Conservation (phyloP, 2,329 filamentous ascomycete genomes). For the Pestalotiopsis sp. region DNA sequence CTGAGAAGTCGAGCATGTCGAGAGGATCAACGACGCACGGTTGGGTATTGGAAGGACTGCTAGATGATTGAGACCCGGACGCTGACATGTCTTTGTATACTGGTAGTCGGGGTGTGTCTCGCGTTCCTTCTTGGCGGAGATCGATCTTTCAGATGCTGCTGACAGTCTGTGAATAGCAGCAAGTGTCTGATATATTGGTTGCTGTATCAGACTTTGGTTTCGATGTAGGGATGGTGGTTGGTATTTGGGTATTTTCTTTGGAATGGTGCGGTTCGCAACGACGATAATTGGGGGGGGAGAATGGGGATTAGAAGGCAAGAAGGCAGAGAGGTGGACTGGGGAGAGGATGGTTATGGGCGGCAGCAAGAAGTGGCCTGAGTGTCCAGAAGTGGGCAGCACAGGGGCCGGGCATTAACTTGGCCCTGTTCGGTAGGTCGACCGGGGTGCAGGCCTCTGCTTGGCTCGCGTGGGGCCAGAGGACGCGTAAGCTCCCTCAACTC, state of each 20-base stretch:
- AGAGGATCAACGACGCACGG: slow-evolving; percentile 47
- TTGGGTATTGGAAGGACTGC: slow-evolving; percentile 20
- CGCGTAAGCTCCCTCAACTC: slow-evolving; percentile 13
- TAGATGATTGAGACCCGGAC: slow-evolving; percentile 11
- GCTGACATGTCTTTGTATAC: slow-evolving; percentile 13
- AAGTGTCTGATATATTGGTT: slow-evolving; percentile 11
- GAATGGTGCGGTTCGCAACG: neutral
- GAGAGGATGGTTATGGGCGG: slow-evolving; percentile 9
- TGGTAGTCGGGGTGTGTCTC: neutral
- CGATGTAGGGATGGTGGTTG: neutral
- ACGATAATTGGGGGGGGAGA: neutral
- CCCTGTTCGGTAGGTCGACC: slow-evolving; percentile 14
- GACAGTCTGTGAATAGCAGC: slow-evolving; percentile 9
- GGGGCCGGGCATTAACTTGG: slow-evolving; percentile 12
- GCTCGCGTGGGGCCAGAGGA: slow-evolving; percentile 10
- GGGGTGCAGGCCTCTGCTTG: slow-evolving; percentile 9
- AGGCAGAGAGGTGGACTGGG: slow-evolving; percentile 7
- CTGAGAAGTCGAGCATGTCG: slow-evolving; percentile 63
- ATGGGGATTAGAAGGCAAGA: slow-evolving; percentile 4
- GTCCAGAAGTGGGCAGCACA: slow-evolving; percentile 13
- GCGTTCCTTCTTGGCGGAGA: neutral
- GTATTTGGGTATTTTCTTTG: neutral
- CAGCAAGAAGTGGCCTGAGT: slow-evolving; percentile 12
- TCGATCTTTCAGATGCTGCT: neutral
- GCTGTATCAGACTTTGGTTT: slow-evolving; percentile 10